Conservation (phyloP, 495 filamentous ascomycete genomes). For the Lasiosphaeria ovina region DNA sequence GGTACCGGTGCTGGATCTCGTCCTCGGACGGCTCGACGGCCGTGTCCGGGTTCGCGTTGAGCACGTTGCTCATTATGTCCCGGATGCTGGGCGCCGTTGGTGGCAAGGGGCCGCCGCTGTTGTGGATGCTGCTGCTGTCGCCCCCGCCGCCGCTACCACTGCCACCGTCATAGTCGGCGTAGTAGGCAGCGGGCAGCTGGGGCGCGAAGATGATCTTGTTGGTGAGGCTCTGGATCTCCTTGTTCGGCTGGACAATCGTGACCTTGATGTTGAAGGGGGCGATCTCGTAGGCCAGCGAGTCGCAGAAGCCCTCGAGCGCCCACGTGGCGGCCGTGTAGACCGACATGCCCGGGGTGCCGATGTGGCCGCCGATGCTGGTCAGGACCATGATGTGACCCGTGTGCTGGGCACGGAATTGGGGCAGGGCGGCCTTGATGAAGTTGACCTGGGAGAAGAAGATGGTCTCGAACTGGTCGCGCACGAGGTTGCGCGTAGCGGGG, state of each 20-base stretch:
- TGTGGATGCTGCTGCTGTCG: conserved; percentile 50
- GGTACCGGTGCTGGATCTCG: conserved; percentile 64
- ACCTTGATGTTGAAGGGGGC: conserved; percentile 97
- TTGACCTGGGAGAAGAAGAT: conserved; percentile 95
- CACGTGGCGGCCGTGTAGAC: conserved; percentile 91
- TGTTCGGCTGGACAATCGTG: conserved; percentile 85
- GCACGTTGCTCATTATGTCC: conserved; percentile 72
- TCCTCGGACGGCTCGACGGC: conserved; percentile 36
- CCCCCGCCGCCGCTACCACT: background rate
- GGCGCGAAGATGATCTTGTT: conserved; percentile 83
- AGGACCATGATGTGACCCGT: conserved; percentile 88
- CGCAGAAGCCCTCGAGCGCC: conserved; percentile 97
- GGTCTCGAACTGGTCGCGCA: conserved; percentile 87
- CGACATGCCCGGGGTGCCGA: conserved; percentile 87
- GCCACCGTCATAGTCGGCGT: background rate
- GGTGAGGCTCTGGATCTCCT: conserved; percentile 78
- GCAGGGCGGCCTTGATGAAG: conserved; percentile 86
- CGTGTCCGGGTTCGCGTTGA: conserved; percentile 56
- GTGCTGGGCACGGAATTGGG: conserved; percentile 71
- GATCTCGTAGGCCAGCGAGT: conserved; percentile 94
- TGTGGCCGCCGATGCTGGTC: conserved; percentile 85
- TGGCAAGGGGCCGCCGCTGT: conserved; percentile 62
- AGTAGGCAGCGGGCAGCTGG: conserved; percentile 47
- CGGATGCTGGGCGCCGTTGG: conserved; percentile 69
- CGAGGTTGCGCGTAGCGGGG: conserved; percentile 69